Evolutionary conservation across 306 rosid species (phyloP), one percentile per base, ranked within the genome.

Genomic region (Begonia peltatifolia): DNA sequence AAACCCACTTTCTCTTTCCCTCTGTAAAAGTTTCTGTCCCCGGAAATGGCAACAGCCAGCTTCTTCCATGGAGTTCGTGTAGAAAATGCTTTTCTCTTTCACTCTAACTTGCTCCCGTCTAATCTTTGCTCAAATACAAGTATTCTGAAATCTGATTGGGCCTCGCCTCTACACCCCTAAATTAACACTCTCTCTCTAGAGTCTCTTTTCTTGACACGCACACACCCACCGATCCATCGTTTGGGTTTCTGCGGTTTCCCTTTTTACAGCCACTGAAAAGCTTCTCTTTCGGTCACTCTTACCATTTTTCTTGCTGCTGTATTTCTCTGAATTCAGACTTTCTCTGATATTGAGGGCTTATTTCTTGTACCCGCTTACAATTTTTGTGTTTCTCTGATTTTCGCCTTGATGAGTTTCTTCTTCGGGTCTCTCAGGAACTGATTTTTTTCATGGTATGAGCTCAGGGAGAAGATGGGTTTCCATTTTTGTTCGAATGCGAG

Each of bases 31-130:
- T 67, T 71, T 53, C 18, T 63, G 84, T 79, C 88, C 50, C 78
- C 60, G 36, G 62, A 76, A 72, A 50, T 70, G 61, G 81, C 70
- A 76, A 66, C 71, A 36, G n/a, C 74, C 43, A 30, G 14, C 38
- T 73, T 52, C 73, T 65, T 72, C 73, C 79, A 82, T 82, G 74
- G 80, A 83, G 79, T 68, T 64, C 57, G 71, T 66, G 78, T 58
- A 38, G 35, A 65, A 63, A 69, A 62, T 42, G 50, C 38, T 47
- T 46, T 14, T 55, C 62, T 10, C 49, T 60, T 56, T 50, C 57
- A 12, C 68, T 17, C 54, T 70, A 47, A 42, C 64, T 57, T 63
- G 58, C 56, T 55, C 58, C 79, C 63, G 42, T 49, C 60, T 58
- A 66, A 59, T 41, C 62, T 63, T 66, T 78, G 10, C 15, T 55